phyloP scores from a whole-genome alignment of 306 rosid genomes.

The Corylus heterophylla region DNA sequence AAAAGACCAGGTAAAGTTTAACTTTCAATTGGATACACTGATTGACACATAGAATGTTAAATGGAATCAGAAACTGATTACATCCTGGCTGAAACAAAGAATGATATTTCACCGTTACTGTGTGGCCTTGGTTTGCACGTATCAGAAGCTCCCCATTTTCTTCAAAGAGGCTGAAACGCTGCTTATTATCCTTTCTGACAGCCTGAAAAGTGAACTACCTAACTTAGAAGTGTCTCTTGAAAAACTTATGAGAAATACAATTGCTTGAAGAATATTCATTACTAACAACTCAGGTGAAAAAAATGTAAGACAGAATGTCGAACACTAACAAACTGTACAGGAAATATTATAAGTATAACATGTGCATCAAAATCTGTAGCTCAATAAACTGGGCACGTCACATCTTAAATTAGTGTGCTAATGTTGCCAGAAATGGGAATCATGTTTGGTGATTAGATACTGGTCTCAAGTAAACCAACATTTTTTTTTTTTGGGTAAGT shows the following conservation, averaged over 20 bases:
- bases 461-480: background rate
- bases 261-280: background rate
- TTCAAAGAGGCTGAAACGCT: conserved; percentile 79
- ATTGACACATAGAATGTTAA: background rate
- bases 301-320: background rate
- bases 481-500: background rate
- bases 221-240: conserved; percentile 6
- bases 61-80: background rate
- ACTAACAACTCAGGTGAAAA: background rate
- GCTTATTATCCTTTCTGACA: conserved; percentile 82
- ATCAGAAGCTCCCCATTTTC: conserved; percentile 77
- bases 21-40: background rate
- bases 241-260: background rate
- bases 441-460: background rate
- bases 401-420: background rate
- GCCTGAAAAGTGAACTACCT: conserved; percentile 55
- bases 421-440: background rate
- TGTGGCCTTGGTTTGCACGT: conserved; percentile 96
- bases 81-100: background rate
- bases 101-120: conserved; percentile 50
- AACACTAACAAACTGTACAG: background rate
- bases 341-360: background rate
- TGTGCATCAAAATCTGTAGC: background rate
- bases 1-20: background rate
- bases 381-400: background rate